phyloP scores from a whole-genome alignment of 1,284 basidiomycete genomes.

The Phylloporus gajari region DNA sequence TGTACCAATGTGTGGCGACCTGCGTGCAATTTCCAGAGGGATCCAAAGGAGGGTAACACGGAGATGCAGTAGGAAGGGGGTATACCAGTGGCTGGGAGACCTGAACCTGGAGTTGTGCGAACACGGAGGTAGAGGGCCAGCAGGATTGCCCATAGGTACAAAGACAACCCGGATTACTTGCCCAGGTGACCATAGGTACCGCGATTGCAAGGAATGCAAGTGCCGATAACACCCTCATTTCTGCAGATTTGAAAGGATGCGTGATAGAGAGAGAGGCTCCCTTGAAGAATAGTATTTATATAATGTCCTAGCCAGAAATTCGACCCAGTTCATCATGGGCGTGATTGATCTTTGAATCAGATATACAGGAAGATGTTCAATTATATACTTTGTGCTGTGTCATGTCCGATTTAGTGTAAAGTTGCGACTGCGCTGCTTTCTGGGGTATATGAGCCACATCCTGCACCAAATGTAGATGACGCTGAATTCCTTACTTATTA shows the following conservation, averaged over 20 bases:
- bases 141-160: slow-evolving; percentile 41
- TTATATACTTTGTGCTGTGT: background rate
- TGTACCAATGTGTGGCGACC: slow-evolving; percentile 37
- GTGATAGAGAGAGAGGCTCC: background rate
- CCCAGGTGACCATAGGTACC: slow-evolving; percentile 1
- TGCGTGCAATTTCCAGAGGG: slow-evolving; percentile 40
- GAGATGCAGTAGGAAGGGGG: slow-evolving; percentile 31
- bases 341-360: background rate
- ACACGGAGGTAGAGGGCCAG: slow-evolving; percentile 53
- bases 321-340: background rate
- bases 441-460: too few species aligned
- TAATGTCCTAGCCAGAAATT: background rate
- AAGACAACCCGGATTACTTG: slow-evolving; percentile 16
- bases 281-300: background rate
- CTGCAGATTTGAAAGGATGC: background rate
- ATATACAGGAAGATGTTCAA: background rate
- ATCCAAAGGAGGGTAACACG: slow-evolving; percentile 37
- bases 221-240: background rate
- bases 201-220: slow-evolving; percentile 8
- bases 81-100: slow-evolving; percentile 44
- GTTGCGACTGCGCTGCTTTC: too few species aligned
- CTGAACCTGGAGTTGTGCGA: slow-evolving; percentile 43
- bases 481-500: background rate
- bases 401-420: background rate
- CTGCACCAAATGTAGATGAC: too few species aligned